Evolutionary conservation across 1,139 yeast species (phyloP).

Genomic region (Debaryomyces subglobosus): DNA sequence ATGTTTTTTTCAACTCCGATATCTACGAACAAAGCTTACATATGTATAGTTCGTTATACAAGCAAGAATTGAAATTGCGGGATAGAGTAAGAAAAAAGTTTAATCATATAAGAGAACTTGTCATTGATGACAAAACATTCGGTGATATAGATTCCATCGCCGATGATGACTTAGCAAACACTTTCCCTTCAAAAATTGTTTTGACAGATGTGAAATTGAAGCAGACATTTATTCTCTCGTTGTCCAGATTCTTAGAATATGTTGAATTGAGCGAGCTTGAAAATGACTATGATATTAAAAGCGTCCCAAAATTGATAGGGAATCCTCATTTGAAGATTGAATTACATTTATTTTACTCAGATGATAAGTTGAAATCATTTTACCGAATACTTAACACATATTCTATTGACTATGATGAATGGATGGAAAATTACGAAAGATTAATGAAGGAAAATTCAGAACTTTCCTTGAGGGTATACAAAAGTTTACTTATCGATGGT

Average conservation of each 20-base stretch:
- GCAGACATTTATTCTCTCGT: slow-evolving; percentile 44
- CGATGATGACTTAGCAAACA: slow-evolving; percentile 52
- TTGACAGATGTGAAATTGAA: slow-evolving; percentile 32
- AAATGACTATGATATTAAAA: slow-evolving; percentile 3
- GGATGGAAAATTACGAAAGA: slow-evolving; percentile 53
- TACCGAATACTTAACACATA: slow-evolving; percentile 37
- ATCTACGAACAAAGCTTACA: slow-evolving; percentile 33
- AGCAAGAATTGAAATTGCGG: slow-evolving; percentile 47
- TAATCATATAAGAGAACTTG: slow-evolving; percentile 33
- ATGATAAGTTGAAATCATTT: slow-evolving; percentile 49
- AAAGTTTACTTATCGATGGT: slow-evolving; percentile 54
- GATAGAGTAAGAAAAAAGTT: slow-evolving; percentile 31
- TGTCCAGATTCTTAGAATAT: slow-evolving; percentile 43
- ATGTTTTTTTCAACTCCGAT: slow-evolving; percentile 31
- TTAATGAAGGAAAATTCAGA: slow-evolving; percentile 43
- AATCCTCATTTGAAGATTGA: slow-evolving; percentile 34
- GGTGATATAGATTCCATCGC: slow-evolving; percentile 43
- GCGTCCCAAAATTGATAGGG: slow-evolving; percentile 16
- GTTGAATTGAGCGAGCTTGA: slow-evolving; percentile 12
- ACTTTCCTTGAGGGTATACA: slow-evolving; percentile 52
- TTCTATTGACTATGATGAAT: slow-evolving; percentile 50
- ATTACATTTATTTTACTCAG: slow-evolving; percentile 51
- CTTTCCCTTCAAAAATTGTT: slow-evolving; percentile 57
- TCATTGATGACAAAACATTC: slow-evolving; percentile 35
- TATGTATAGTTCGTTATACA: slow-evolving; percentile 32